phyloP scores from a whole-genome alignment of 2,329 filamentous ascomycete species.

The Chaetomium strumarium region DNA sequence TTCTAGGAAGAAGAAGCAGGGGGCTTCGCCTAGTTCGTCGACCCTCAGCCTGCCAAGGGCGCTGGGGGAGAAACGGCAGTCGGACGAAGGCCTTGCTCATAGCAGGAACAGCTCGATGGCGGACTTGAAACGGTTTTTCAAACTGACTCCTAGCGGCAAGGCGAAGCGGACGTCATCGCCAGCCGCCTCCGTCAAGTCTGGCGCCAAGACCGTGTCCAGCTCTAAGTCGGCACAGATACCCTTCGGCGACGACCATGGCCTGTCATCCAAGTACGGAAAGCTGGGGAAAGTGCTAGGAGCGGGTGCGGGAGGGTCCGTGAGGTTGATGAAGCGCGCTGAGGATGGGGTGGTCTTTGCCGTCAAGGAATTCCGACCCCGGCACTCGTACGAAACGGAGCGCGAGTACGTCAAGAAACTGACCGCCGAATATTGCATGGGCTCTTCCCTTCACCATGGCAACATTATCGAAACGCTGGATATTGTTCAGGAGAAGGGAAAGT shows the following conservation, averaged over 20 bases:
- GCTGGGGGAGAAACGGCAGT: conserved; percentile 45
- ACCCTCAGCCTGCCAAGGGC: conserved; percentile 44
- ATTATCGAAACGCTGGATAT: conserved; percentile 98
- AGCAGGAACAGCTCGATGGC: conserved; percentile 76
- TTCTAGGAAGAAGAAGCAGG: conserved; percentile 63
- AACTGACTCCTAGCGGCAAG: conserved; percentile 64
- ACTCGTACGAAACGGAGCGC: conserved; percentile 87
- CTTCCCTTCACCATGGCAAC: conserved; percentile 93
- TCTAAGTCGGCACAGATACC: conserved; percentile 62
- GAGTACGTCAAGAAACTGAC: conserved; percentile 98
- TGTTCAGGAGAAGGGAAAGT: conserved; percentile 85
- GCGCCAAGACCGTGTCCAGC: conserved; percentile 42
- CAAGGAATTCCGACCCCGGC: conserved; percentile 89
- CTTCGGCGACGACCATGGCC: conserved; percentile 88
- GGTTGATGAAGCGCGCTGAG: conserved; percentile 86
- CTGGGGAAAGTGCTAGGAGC: conserved; percentile 90
- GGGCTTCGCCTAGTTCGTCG: conserved; percentile 51
- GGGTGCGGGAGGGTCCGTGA: conserved; percentile 88
- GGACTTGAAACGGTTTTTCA: conserved; percentile 95
- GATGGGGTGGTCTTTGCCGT: conserved; percentile 94
- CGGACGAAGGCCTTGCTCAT: conserved; percentile 43
- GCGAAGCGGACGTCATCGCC: conserved; percentile 63
- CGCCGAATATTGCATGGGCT: conserved; percentile 96
- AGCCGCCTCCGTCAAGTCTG: conserved; percentile 47
- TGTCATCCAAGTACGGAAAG: conserved; percentile 90